Conservation (phyloP, 2,329 filamentous ascomycete genomes). For the Knufia petricola region DNA sequence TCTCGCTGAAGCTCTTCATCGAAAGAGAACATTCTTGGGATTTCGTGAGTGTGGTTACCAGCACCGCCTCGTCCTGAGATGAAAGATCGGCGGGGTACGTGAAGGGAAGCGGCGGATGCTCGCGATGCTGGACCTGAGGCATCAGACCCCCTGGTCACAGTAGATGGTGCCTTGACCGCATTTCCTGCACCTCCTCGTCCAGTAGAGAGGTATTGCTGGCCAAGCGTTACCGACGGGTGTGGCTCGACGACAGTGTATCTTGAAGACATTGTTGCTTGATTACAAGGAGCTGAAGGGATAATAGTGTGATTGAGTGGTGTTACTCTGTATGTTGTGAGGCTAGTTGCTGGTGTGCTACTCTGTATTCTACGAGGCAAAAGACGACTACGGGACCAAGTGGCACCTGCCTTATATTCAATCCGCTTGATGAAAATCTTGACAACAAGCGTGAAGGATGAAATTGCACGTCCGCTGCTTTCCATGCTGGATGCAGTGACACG, state of each 20-base stretch:
- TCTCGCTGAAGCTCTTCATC: conserved; percentile 56
- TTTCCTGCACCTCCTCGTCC: conserved; percentile 53
- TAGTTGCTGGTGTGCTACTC: no score
- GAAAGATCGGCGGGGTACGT: conserved; percentile 33
- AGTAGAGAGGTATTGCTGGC: conserved; percentile 38
- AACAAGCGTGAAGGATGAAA: background rate
- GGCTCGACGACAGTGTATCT: conserved; percentile 51
- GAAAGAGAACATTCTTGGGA: conserved; percentile 55
- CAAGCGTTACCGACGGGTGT: conserved; percentile 47
- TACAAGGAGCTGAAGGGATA: no score
- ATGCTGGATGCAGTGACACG: background rate
- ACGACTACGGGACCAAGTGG: conserved; percentile 6
- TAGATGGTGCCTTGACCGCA: conserved; percentile 41
- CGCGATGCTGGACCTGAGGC: conserved; percentile 41
- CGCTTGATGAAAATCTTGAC: background rate
- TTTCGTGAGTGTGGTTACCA: conserved; percentile 42
- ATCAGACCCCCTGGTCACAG: conserved; percentile 38
- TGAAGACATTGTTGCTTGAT: conserved; percentile 22
- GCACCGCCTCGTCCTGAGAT: conserved; percentile 45
- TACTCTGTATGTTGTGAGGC: conserved; percentile 14
- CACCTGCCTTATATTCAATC: conserved; percentile 12
- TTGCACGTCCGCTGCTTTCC: background rate
- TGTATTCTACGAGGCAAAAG: conserved; percentile 12
- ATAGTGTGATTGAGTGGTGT: conserved; percentile 9
- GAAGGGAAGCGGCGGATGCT: conserved; percentile 32